These are phyloP conservation scores for Termitomyces sp. DNA, from an alignment of 768 basidiomycete genomes.

Conservation along the genomic window DNA sequence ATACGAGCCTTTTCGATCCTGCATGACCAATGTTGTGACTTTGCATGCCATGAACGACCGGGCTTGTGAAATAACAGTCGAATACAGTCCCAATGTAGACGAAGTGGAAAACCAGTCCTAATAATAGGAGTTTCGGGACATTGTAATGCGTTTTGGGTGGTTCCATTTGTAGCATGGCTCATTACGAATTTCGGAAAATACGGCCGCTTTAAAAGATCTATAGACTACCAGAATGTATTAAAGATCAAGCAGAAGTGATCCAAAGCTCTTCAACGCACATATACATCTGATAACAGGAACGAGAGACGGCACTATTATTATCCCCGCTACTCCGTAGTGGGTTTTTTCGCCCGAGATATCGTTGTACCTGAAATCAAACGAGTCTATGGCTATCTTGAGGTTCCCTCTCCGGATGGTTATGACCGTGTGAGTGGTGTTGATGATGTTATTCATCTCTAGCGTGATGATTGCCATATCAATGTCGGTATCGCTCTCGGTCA, in stretches of 20 bases:
- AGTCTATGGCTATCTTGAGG: no score
- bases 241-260: not conserved
- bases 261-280: constrained; percentile 2
- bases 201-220: not conserved
- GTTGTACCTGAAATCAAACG: no score
- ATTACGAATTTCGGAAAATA: not conserved
- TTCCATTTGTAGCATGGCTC: constrained; percentile 6
- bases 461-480: no score
- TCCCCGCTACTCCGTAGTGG: no score
- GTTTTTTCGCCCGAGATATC: no score
- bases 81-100: constrained; percentile 73
- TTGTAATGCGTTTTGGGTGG: constrained; percentile 28
- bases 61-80: constrained; percentile 87
- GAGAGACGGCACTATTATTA: no score
- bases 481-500: no score
- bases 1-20: constrained; percentile 70
- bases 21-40: constrained; percentile 44
- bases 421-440: no score
- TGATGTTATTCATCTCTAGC: no score
- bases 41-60: constrained; percentile 77
- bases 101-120: constrained; percentile 74
- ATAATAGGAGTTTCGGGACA: constrained; percentile 48
- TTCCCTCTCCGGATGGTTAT: no score
- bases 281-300: constrained; percentile 7
- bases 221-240: not conserved